Evolutionary conservation across 1,139 yeast genomes (phyloP).

Genomic region (Saccharomyces hybrid): DNA sequence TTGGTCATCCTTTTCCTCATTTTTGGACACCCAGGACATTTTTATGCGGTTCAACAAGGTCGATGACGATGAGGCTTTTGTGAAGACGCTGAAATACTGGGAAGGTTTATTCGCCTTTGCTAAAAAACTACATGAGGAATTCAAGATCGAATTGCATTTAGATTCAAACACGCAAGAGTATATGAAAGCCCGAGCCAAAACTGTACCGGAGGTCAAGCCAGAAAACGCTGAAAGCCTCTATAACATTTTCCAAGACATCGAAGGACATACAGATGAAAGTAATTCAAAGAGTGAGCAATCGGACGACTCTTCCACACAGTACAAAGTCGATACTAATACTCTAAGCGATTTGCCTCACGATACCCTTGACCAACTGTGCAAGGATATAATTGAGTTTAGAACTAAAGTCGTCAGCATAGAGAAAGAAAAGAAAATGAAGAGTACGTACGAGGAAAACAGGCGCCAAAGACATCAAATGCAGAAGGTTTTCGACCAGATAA

Average conservation of each 20-base stretch:
- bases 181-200: slow-evolving; percentile 9
- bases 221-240: slow-evolving; percentile 5
- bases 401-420: slow-evolving; percentile 54
- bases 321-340: slow-evolving; percentile 54
- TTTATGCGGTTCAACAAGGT: slow-evolving; percentile 15
- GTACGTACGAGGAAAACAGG: slow-evolving; percentile 44
- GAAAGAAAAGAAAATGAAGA: slow-evolving; percentile 46
- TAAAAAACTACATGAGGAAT: slow-evolving; percentile 1
- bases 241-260: not conserved
- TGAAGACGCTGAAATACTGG: slow-evolving; percentile 4
- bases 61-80: slow-evolving; percentile 5
- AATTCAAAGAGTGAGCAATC: slow-evolving; percentile 5
- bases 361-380: slow-evolving; percentile 48
- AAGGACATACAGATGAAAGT: not conserved
- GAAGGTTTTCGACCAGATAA: slow-evolving; percentile 43
- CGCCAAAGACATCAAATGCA: slow-evolving; percentile 47
- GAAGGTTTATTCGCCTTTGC: slow-evolving; percentile 1
- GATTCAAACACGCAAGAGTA: slow-evolving; percentile 20
- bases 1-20: slow-evolving; percentile 9
- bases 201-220: not conserved
- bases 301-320: slow-evolving; percentile 26
- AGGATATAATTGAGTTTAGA: slow-evolving; percentile 56
- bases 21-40: slow-evolving; percentile 16
- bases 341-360: slow-evolving; percentile 56
- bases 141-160: slow-evolving; percentile 10